These are phyloP conservation scores for Aureobasidium sp. DNA, from an alignment of 2,329 filamentous ascomycete genomes.

Conservation along the genomic window DNA sequence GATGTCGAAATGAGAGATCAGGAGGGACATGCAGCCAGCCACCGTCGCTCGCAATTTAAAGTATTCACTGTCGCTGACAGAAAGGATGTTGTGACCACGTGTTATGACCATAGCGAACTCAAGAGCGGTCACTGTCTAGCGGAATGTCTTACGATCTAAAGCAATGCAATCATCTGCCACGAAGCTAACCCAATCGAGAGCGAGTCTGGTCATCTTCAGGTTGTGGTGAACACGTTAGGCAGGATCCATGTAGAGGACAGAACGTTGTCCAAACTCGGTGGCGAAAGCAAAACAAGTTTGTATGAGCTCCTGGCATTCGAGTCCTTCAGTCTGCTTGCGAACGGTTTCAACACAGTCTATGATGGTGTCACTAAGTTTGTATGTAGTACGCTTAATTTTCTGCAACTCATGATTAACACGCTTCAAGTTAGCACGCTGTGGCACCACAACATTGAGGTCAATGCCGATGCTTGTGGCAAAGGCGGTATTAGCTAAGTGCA, in stretches of 20 bases:
- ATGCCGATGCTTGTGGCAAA: constrained; percentile 80
- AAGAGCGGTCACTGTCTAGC: constrained; percentile 90
- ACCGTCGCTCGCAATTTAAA: constrained; percentile 76
- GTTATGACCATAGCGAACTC: constrained; percentile 99
- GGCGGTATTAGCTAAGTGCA: constrained; percentile 66
- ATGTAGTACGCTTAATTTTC: constrained; percentile 91
- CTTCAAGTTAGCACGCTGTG: constrained; percentile 85
- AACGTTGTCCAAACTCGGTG: constrained; percentile 96
- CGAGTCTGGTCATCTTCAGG: constrained; percentile 83
- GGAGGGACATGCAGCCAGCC: constrained; percentile 89
- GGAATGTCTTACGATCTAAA: constrained; percentile 89
- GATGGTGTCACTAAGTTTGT: constrained; percentile 93
- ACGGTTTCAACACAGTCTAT: constrained; percentile 98
- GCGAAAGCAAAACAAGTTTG: constrained; percentile 98
- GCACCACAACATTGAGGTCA: constrained; percentile 80
- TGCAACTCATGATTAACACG: constrained; percentile 86
- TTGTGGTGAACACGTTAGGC: constrained; percentile 97
- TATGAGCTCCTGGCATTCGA: constrained; percentile 89
- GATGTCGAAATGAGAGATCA: constrained; percentile 98
- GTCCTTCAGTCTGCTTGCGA: constrained; percentile 69
- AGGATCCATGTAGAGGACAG: constrained; percentile 88
- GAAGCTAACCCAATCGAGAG: constrained; percentile 95
- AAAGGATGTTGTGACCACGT: constrained; percentile 83
- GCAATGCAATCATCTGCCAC: constrained; percentile 95
- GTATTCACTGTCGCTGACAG: constrained; percentile 82